phyloP scores from a whole-genome alignment of 495 filamentous ascomycete species.

The Aspergillus diversus region DNA sequence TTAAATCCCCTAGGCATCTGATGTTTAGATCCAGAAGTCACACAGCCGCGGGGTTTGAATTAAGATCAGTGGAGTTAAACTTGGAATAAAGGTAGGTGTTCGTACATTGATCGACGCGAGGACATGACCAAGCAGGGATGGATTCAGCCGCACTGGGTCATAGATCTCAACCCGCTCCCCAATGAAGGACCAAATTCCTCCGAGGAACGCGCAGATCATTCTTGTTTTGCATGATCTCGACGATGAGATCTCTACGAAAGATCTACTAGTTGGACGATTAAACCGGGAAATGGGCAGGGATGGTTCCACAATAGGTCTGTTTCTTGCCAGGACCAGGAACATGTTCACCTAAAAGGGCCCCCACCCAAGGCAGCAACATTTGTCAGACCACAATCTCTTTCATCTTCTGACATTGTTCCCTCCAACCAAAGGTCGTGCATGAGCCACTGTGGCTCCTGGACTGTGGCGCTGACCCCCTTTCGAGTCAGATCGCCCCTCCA shows the following conservation, averaged over 20 bases:
- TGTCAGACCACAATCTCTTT: not conserved
- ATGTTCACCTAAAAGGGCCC: not conserved
- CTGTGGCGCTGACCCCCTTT: not conserved
- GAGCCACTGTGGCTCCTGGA: not conserved
- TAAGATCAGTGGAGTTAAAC: no score
- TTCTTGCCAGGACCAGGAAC: not conserved
- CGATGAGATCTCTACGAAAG: not conserved
- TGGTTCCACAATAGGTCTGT: not conserved
- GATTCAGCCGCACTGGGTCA: not conserved
- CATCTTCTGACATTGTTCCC: not conserved
- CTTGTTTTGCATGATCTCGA: not conserved
- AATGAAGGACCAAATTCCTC: not conserved
- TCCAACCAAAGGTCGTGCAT: not conserved
- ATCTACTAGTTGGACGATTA: not conserved
- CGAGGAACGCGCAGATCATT: not conserved
- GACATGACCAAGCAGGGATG: not conserved
- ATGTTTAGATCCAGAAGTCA: no score
- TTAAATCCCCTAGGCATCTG: no score
- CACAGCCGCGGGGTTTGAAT: no score
- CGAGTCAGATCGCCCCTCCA: slow-evolving; percentile 1
- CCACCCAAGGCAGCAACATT: not conserved
- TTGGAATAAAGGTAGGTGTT: no score
- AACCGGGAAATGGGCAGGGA: not conserved
- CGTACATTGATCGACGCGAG: no score
- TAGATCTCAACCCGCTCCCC: not conserved